These are phyloP conservation scores for Scolecobasidium constrictum DNA, from an alignment of 2,329 filamentous ascomycete genomes.

Conservation along the genomic window DNA sequence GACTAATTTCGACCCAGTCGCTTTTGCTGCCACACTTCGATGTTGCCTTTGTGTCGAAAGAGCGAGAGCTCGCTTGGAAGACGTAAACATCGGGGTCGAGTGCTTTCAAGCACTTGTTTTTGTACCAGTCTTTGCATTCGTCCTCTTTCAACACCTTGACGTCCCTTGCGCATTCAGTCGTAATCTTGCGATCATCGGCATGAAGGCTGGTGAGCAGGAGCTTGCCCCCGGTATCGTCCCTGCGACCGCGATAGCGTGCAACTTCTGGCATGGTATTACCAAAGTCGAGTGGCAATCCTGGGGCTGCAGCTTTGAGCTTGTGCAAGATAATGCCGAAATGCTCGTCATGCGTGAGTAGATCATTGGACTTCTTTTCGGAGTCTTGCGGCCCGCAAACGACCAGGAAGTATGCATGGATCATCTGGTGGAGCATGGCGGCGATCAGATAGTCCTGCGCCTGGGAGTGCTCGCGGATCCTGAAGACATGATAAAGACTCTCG, in stretches of 20 bases:
- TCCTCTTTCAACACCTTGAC: conserved; percentile 4
- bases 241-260: background rate
- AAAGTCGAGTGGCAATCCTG: conserved; percentile 7
- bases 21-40: conserved; percentile 5
- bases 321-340: conserved; percentile 10
- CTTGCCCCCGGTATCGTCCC: background rate
- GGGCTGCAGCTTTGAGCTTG: conserved; percentile 7
- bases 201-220: background rate
- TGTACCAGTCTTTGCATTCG: conserved; percentile 8
- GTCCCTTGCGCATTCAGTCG: background rate
- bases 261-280: background rate
- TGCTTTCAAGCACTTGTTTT: conserved; percentile 8
- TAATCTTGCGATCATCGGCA: background rate
- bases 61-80: background rate
- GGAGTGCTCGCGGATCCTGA: background rate
- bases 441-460: background rate
- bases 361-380: conserved; percentile 4
- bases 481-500: background rate
- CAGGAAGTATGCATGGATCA: conserved; percentile 11
- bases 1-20: conserved; percentile 3
- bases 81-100: conserved; percentile 6
- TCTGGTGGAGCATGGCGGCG: conserved; percentile 7
- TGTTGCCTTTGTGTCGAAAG: background rate
- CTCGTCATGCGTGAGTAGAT: conserved; percentile 8
- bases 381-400: conserved; percentile 1